Evolutionary conservation across 2,329 filamentous ascomycete genomes (phyloP).

Genomic region (Stachybotrys elegans): DNA sequence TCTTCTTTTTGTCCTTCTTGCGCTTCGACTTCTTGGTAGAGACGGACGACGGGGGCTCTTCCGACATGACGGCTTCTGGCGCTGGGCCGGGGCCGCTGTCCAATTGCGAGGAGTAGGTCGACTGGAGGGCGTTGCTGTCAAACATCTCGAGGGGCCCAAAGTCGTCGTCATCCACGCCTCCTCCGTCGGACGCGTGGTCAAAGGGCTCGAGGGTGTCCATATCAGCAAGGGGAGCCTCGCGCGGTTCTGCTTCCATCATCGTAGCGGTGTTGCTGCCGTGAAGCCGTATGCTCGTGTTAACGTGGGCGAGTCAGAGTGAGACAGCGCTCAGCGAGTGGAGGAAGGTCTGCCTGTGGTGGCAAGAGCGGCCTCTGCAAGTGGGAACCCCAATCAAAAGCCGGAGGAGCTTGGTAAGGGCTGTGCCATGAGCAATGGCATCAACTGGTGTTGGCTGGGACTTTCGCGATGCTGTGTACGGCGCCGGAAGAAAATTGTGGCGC

Average conservation of each 20-base stretch:
- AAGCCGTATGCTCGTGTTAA: no score
- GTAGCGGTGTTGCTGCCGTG: no score
- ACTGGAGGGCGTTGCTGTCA: slow-evolving; percentile 27
- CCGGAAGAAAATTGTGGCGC: no score
- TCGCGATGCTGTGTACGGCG: no score
- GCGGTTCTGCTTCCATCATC: slow-evolving; percentile 12
- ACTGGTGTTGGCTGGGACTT: no score
- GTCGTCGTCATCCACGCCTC: slow-evolving; percentile 20
- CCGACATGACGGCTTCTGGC: slow-evolving; percentile 24
- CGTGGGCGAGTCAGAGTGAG: no score
- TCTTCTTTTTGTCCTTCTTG: slow-evolving; percentile 25
- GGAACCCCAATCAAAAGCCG: no score
- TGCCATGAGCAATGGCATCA: no score
- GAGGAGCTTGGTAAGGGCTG: no score
- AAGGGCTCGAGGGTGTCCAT: slow-evolving; percentile 20
- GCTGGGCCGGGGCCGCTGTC: slow-evolving; percentile 14
- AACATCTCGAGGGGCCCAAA: slow-evolving; percentile 33
- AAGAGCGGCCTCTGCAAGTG: no score
- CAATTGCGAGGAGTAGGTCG: slow-evolving; percentile 23
- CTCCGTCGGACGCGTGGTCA: slow-evolving; percentile 15
- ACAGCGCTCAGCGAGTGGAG: no score
- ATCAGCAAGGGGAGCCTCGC: slow-evolving; percentile 16
- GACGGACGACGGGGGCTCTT: slow-evolving; percentile 13
- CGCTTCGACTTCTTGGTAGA: slow-evolving; percentile 24
- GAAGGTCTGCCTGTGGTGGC: no score